Conservation (phyloP, 176 grass and related monocot species). For the Paspalum notatum region DNA sequence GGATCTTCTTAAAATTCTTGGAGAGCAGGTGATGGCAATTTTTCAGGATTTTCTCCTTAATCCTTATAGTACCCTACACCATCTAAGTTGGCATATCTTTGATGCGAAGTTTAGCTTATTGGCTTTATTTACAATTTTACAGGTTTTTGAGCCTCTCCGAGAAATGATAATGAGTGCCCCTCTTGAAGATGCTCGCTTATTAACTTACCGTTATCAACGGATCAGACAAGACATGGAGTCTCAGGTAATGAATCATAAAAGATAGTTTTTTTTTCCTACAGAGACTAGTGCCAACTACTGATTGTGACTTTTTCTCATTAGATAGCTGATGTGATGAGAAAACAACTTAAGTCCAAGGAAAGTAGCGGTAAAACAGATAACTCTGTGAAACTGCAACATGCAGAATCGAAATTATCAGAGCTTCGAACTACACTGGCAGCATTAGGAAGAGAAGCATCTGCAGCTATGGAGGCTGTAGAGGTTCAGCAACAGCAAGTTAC, state of each 20-base stretch:
- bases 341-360: constrained; percentile 93
- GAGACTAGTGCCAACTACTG: constrained; percentile 30
- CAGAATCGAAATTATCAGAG: constrained; percentile 97
- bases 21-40: constrained; percentile 67
- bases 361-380: constrained; percentile 64
- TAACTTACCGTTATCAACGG: constrained; percentile 89
- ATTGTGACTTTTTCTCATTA: constrained; percentile 53
- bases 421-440: constrained; percentile 71
- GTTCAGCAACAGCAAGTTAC: constrained; percentile 85
- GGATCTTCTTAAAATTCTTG: constrained; percentile 77
- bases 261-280: not conserved
- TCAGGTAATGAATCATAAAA: constrained; percentile 58
- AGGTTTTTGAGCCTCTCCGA: constrained; percentile 92
- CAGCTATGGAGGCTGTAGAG: constrained; percentile 94
- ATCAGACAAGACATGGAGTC: constrained; percentile 99
- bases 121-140: constrained; percentile 19
- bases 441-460: constrained; percentile 91
- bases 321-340: constrained; percentile 97
- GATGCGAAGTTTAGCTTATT: not conserved
- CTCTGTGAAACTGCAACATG: constrained; percentile 85
- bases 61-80: not conserved
- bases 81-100: constrained; percentile 21
- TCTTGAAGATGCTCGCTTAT: constrained; percentile 91
- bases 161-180: constrained; percentile 97
- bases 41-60: constrained; percentile 19